Percentiles rank a stretch among this genome's conserved stretches.
phyloP scores from a whole-genome alignment of 306 rosid genomes.

The Cicer chorassanicum region DNA sequence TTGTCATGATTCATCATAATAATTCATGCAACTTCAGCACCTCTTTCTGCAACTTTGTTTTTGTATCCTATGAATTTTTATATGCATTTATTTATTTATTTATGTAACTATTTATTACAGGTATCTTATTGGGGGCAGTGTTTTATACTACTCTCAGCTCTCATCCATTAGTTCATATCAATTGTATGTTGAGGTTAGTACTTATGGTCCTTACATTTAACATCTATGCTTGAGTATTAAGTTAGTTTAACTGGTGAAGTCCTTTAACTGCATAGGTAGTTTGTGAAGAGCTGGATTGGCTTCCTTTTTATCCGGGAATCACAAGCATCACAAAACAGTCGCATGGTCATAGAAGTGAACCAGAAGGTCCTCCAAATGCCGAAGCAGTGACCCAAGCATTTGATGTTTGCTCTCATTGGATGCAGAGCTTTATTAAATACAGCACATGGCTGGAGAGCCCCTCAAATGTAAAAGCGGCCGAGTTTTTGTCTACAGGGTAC shows the following conservation, averaged over 20 bases:
- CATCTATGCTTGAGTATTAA: slow-evolving; percentile 38
- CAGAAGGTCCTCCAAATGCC: slow-evolving; percentile 81
- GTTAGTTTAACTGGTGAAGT: slow-evolving; percentile 42
- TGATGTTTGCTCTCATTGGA: slow-evolving; percentile 93
- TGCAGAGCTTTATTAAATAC: slow-evolving; percentile 88
- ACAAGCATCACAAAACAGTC: slow-evolving; percentile 58
- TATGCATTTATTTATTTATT: slow-evolving; percentile 46
- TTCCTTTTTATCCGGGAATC: slow-evolving; percentile 85
- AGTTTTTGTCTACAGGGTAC: slow-evolving; percentile 89
- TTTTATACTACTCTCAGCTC: slow-evolving; percentile 92
- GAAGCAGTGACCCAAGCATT: slow-evolving; percentile 77
- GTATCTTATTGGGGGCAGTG: slow-evolving; percentile 94
- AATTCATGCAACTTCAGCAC: slow-evolving; percentile 7
- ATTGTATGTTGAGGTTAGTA: slow-evolving; percentile 92
- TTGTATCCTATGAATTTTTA: slow-evolving; percentile 40
- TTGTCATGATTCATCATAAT: slow-evolving; percentile 21
- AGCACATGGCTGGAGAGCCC: slow-evolving; percentile 92
- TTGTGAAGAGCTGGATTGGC: slow-evolving; percentile 99
- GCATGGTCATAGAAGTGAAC: slow-evolving; percentile 65
- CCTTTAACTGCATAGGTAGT: slow-evolving; percentile 72
- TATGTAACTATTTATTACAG: slow-evolving; percentile 59
- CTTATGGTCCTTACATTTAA: slow-evolving; percentile 34
- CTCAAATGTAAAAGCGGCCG: slow-evolving; percentile 93
- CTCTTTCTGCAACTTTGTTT: slow-evolving; percentile 9
- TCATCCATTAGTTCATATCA: slow-evolving; percentile 97